A percentile compares a stretch with the other conserved stretches of the same genome.
Evolutionary conservation across 2,329 filamentous ascomycete genomes (phyloP).

Genomic region (Cercospora citrullina): DNA sequence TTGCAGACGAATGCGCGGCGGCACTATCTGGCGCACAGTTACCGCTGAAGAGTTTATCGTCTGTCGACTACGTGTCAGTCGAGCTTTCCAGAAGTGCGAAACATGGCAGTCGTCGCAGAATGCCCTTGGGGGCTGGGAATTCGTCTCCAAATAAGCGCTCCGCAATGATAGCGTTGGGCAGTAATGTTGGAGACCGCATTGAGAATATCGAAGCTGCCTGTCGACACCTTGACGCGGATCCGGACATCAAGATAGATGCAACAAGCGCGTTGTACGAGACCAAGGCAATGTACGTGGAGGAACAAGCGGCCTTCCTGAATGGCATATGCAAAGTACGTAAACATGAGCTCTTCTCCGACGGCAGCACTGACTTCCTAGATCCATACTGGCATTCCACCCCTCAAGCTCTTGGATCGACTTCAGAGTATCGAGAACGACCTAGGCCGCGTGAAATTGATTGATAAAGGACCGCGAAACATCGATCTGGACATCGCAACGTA

Average conservation of each 20-base stretch:
- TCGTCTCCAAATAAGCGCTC: background rate
- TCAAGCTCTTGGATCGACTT: constrained; percentile 74
- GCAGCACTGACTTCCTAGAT: constrained; percentile 56
- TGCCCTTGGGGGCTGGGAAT: too few relatives aligned
- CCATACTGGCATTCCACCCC: constrained; percentile 72
- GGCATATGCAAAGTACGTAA: constrained; percentile 80
- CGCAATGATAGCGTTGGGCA: constrained; percentile 79
- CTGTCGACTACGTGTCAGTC: background rate
- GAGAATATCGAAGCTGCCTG: constrained; percentile 83
- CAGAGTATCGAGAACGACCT: constrained; percentile 80
- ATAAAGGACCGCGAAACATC: constrained; percentile 93
- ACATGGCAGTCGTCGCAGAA: background rate
- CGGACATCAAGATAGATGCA: constrained; percentile 70
- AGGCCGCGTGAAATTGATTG: constrained; percentile 78
- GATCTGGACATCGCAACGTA: constrained; percentile 92
- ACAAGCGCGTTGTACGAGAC: constrained; percentile 95
- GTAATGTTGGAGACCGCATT: constrained; percentile 86
- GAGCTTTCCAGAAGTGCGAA: background rate
- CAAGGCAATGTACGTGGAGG: constrained; percentile 90
- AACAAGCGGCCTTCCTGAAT: constrained; percentile 87
- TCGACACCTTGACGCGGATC: constrained; percentile 66
- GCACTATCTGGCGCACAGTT: background rate
- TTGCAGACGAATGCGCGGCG: background rate
- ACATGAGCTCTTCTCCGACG: background rate
- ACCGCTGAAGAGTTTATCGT: background rate